Evolutionary conservation across 1,284 basidiomycete species (phyloP).

Genomic region (Chondrostereum purpureum): DNA sequence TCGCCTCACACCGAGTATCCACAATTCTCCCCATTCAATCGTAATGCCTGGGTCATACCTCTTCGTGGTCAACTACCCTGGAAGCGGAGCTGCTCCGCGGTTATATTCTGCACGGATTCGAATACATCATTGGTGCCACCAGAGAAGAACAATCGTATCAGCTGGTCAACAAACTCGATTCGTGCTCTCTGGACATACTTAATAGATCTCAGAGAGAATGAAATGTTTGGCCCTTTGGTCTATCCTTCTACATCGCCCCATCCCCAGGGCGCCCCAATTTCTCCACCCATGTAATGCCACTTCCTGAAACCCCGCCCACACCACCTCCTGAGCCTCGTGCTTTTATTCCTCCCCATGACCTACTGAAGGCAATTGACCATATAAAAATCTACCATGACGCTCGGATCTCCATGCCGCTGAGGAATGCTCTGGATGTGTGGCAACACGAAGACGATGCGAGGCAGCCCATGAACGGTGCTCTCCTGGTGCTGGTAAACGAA

Average conservation of each 20-base stretch:
- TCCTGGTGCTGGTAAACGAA: neutral
- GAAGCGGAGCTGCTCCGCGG: constrained; percentile 38
- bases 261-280: constrained; percentile 11
- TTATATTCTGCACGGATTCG: constrained; percentile 18
- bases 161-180: constrained; percentile 45
- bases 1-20: constrained; percentile 32
- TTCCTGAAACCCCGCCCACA: too few relatives aligned
- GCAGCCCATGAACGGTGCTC: neutral
- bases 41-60: constrained; percentile 59
- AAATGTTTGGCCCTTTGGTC: constrained; percentile 40
- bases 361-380: constrained; percentile 44
- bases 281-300: neutral
- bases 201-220: constrained; percentile 29
- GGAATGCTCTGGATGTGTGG: constrained; percentile 51
- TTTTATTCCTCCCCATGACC: too few relatives aligned
- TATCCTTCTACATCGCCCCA: constrained; percentile 43
- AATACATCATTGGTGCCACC: too few relatives aligned
- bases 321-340: too few relatives aligned
- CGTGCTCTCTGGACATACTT: constrained; percentile 50
- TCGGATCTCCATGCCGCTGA: constrained; percentile 38
- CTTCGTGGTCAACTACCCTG: constrained; percentile 51
- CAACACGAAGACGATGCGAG: constrained; percentile 14
- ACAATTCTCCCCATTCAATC: constrained; percentile 28
- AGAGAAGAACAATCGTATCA: constrained; percentile 27
- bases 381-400: constrained; percentile 61